These are phyloP conservation scores for Ceratobasidium sp. DNA, from an alignment of 1,284 basidiomycete genomes.

Conservation along the genomic window DNA sequence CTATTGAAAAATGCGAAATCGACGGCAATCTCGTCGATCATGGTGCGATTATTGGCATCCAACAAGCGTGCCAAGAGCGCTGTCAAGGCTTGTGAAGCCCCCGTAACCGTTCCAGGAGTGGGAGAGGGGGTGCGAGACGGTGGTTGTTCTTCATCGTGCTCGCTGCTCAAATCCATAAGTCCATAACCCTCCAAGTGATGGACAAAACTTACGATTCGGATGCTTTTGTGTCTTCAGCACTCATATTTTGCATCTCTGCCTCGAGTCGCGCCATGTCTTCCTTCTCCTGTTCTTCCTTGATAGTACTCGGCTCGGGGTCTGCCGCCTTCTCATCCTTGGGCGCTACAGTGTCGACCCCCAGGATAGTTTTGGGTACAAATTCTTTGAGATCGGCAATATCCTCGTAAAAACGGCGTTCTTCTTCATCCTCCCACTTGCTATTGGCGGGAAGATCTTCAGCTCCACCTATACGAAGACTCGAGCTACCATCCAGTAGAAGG, in stretches of 20 bases:
- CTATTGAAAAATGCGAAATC: slow-evolving; percentile 98
- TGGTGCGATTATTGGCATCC: slow-evolving; percentile 90
- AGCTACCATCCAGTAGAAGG: slow-evolving; percentile 63
- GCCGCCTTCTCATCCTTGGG: slow-evolving; percentile 52
- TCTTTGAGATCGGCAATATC: slow-evolving; percentile 93
- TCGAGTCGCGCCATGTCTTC: slow-evolving; percentile 66
- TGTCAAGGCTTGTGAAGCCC: slow-evolving; percentile 89
- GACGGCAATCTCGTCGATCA: slow-evolving; percentile 94
- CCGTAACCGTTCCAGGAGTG: slow-evolving; percentile 75
- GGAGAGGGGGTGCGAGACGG: slow-evolving; percentile 65
- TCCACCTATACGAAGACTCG: slow-evolving; percentile 60
- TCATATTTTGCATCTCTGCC: slow-evolving; percentile 61
- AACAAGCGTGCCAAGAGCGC: slow-evolving; percentile 93
- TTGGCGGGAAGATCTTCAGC: slow-evolving; percentile 64
- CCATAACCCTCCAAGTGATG: neutral
- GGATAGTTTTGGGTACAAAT: slow-evolving; percentile 87
- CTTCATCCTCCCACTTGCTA: slow-evolving; percentile 98
- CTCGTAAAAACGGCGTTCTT: slow-evolving; percentile 94
- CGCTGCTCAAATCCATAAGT: neutral
- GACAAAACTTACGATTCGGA: slow-evolving; percentile 24
- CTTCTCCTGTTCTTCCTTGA: slow-evolving; percentile 57
- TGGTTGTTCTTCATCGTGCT: slow-evolving; percentile 35
- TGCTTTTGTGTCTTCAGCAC: slow-evolving; percentile 53
- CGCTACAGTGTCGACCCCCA: slow-evolving; percentile 77
- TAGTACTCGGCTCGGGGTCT: slow-evolving; percentile 51